Evolutionary conservation across 208 protist genomes (phyloP).

Genomic region (Wallacemonas collosoma): DNA sequence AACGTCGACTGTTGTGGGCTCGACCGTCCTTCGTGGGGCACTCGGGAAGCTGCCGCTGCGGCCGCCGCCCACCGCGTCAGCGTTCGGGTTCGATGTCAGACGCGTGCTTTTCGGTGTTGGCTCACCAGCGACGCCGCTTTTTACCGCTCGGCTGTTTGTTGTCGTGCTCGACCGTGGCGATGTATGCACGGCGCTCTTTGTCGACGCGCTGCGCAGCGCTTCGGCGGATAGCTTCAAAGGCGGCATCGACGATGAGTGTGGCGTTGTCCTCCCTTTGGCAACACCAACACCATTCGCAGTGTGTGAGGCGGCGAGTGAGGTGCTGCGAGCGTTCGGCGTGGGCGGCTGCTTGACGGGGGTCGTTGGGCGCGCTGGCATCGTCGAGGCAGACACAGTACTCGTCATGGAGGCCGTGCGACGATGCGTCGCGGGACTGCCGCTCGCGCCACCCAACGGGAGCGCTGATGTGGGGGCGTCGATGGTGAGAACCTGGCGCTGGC

Average conservation of each 20-base stretch:
- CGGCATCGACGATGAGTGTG: background rate
- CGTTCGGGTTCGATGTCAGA: background rate
- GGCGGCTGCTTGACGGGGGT: background rate
- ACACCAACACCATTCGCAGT: too few species aligned
- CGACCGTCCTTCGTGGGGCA: background rate
- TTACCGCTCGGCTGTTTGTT: background rate
- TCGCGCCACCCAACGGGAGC: slow-evolving; percentile 3
- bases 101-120: background rate
- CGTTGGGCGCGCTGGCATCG: background rate
- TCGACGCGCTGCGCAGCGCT: background rate
- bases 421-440: background rate
- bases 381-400: background rate
- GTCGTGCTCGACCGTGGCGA: background rate
- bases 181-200: background rate
- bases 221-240: slow-evolving; percentile 7
- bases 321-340: background rate
- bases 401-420: slow-evolving; percentile 2
- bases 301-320: too few species aligned
- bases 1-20: background rate
- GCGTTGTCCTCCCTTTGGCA: too few species aligned
- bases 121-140: background rate
- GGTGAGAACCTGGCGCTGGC: slow-evolving; percentile 20
- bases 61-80: background rate
- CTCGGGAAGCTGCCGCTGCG: slow-evolving; percentile 1
- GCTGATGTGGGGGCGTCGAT: slow-evolving; percentile 15